A percentile compares a stretch with the other conserved stretches of the same genome.
Evolutionary conservation across 345 rosid genomes (phyloP).

Genomic region (Hypericum perforatum): DNA sequence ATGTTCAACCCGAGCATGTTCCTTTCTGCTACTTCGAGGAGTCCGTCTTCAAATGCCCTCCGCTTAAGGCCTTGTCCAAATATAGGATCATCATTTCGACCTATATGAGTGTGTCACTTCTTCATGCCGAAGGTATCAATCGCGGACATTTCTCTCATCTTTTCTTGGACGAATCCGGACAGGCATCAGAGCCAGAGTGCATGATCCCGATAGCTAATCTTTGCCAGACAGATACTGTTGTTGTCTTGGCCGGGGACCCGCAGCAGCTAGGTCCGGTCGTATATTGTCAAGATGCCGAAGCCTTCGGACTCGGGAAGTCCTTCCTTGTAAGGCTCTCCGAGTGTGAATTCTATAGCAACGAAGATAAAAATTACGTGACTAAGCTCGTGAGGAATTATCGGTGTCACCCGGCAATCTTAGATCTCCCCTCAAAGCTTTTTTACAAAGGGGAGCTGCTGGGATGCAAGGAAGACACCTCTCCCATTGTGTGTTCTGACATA

Average conservation of each 20-base stretch:
- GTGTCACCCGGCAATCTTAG: conserved; percentile 69
- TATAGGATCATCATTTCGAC: conserved; percentile 39
- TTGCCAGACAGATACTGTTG: conserved; percentile 55
- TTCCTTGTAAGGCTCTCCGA: conserved; percentile 74
- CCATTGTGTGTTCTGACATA: conserved; percentile 23
- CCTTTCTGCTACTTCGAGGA: conserved; percentile 70
- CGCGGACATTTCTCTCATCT: conserved; percentile 58
- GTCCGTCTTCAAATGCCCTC: conserved; percentile 55
- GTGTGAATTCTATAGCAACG: conserved; percentile 38
- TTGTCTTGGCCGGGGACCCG: conserved; percentile 95
- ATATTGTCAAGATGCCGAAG: conserved; percentile 57
- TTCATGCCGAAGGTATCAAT: neutral
- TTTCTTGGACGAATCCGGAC: conserved; percentile 91
- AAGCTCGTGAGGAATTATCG: conserved; percentile 72
- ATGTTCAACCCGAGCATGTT: conserved; percentile 45
- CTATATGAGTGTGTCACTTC: conserved; percentile 42
- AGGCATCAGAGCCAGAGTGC: conserved; percentile 95
- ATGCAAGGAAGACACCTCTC: conserved; percentile 53
- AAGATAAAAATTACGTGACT: conserved; percentile 58
- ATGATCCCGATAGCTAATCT: conserved; percentile 62
- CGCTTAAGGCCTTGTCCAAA: conserved; percentile 37
- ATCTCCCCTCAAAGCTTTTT: conserved; percentile 75
- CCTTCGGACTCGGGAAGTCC: conserved; percentile 58
- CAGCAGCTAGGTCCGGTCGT: conserved; percentile 91
- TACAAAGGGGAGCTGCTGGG: conserved; percentile 69